These are phyloP conservation scores for Schoenoplectus tabernaemontani DNA, from an alignment of 202 grass and related monocot species.

Conservation along the genomic window DNA sequence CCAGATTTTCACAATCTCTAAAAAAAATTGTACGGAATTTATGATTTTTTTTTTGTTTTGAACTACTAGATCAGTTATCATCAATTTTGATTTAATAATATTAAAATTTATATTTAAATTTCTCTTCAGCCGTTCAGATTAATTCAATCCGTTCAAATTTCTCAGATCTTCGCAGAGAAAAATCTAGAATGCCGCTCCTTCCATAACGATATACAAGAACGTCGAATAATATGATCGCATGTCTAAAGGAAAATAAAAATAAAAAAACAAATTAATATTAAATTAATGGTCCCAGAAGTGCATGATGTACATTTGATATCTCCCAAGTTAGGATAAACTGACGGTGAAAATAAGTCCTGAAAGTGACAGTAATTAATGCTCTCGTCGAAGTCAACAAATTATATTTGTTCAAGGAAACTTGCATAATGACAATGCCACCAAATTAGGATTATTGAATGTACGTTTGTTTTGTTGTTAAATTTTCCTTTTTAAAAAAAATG, in stretches of 20 bases:
- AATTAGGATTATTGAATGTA: neutral
- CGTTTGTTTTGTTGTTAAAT: too few species aligned
- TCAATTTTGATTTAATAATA: too few species aligned
- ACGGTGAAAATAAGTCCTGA: neutral
- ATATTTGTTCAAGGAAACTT: neutral
- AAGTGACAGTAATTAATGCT: neutral
- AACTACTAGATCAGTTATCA: too few species aligned
- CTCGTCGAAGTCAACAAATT: neutral
- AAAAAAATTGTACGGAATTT: too few species aligned
- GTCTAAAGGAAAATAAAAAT: neutral
- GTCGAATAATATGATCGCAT: neutral
- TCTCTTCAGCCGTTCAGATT: too few species aligned
- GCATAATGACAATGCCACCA: neutral
- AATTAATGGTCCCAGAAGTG: neutral
- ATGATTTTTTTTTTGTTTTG: too few species aligned
- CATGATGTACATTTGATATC: neutral
- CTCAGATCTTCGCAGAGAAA: too few species aligned
- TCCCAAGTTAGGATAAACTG: neutral
- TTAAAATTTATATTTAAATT: too few species aligned
- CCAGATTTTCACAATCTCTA: too few species aligned
- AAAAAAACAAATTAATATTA: neutral
- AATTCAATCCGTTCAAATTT: too few species aligned
- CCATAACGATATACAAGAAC: neutral
- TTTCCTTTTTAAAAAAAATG: too few species aligned
- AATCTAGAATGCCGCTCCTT: too few species aligned